Conservation (phyloP, 352 stramenopile genomes). For the Phytophthora constricta region DNA sequence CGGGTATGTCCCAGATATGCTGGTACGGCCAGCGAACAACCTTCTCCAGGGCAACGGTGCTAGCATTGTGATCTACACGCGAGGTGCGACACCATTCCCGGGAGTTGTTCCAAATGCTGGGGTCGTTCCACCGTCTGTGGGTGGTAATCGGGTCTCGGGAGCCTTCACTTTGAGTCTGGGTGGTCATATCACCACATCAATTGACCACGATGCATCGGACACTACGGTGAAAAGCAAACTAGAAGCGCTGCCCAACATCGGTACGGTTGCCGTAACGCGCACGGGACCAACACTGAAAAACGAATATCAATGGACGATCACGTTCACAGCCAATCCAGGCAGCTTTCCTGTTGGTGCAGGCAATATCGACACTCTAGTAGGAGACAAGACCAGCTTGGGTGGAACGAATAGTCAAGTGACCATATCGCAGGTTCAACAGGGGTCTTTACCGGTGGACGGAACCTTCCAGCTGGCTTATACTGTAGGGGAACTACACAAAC, state of each 20-base stretch:
- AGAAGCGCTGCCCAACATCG: constrained; percentile 94
- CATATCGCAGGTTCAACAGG: constrained; percentile 44
- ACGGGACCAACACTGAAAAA: constrained; percentile 84
- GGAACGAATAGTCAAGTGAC: constrained; percentile 52
- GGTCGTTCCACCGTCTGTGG: constrained; percentile 55
- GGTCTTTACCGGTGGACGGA: constrained; percentile 67
- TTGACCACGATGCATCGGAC: constrained; percentile 94
- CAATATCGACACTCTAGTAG: constrained; percentile 55
- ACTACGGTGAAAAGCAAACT: constrained; percentile 91
- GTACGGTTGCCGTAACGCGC: constrained; percentile 87
- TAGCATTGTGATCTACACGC: constrained; percentile 79
- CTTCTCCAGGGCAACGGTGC: constrained; percentile 89
- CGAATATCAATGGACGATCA: constrained; percentile 95
- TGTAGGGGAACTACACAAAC: constrained; percentile 37
- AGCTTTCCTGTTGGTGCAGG: constrained; percentile 89
- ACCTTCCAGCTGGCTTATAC: constrained; percentile 65
- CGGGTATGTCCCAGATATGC: constrained; percentile 90
- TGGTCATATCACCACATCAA: constrained; percentile 86
- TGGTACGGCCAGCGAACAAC: constrained; percentile 78
- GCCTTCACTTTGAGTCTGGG: constrained; percentile 90
- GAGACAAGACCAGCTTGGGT: constrained; percentile 50
- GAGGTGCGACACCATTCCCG: constrained; percentile 45
- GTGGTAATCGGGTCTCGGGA: constrained; percentile 91
- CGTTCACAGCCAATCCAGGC: constrained; percentile 93
- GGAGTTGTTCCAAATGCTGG: not conserved